Evolutionary conservation across 495 filamentous ascomycete species (phyloP).

Genomic region (Podospora anserina): DNA sequence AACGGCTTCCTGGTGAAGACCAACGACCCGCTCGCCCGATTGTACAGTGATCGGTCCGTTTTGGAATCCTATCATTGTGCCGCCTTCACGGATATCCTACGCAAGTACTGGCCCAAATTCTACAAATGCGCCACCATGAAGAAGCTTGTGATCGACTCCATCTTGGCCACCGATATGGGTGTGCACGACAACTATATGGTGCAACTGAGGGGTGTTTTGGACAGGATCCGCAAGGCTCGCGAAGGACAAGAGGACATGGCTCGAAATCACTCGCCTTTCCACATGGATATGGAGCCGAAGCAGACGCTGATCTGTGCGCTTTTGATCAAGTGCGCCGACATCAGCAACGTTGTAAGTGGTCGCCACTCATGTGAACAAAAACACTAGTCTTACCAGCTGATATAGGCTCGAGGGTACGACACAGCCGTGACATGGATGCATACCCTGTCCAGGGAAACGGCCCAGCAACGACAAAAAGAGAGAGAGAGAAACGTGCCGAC

Average conservation of each 20-base stretch:
- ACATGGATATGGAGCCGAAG: slow-evolving; percentile 55
- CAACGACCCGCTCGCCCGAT: slow-evolving; percentile 91
- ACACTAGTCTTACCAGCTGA: slow-evolving; percentile 28
- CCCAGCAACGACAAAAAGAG: slow-evolving; percentile 90
- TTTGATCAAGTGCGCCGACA: slow-evolving; percentile 96
- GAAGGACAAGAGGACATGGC: slow-evolving; percentile 60
- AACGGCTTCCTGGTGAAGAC: slow-evolving; percentile 92
- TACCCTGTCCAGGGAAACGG: slow-evolving; percentile 90
- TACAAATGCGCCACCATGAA: slow-evolving; percentile 74
- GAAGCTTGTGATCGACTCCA: slow-evolving; percentile 89
- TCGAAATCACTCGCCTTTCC: slow-evolving; percentile 56
- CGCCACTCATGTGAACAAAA: slow-evolving; percentile 7
- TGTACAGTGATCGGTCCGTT: slow-evolving; percentile 97
- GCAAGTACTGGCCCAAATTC: slow-evolving; percentile 83
- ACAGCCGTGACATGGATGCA: slow-evolving; percentile 82
- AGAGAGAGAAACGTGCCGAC: slow-evolving; percentile 79
- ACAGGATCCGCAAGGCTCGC: slow-evolving; percentile 56
- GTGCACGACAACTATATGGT: slow-evolving; percentile 94
- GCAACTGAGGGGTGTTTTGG: slow-evolving; percentile 63
- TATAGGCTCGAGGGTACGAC: slow-evolving; percentile 74
- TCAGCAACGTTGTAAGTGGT: slow-evolving; percentile 85
- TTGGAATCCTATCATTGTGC: slow-evolving; percentile 97
- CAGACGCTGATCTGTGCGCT: slow-evolving; percentile 73
- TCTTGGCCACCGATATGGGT: slow-evolving; percentile 95
- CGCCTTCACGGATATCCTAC: slow-evolving; percentile 92